phyloP scores from a whole-genome alignment of 2,329 filamentous ascomycete genomes.

The Exophiala mesophila region DNA sequence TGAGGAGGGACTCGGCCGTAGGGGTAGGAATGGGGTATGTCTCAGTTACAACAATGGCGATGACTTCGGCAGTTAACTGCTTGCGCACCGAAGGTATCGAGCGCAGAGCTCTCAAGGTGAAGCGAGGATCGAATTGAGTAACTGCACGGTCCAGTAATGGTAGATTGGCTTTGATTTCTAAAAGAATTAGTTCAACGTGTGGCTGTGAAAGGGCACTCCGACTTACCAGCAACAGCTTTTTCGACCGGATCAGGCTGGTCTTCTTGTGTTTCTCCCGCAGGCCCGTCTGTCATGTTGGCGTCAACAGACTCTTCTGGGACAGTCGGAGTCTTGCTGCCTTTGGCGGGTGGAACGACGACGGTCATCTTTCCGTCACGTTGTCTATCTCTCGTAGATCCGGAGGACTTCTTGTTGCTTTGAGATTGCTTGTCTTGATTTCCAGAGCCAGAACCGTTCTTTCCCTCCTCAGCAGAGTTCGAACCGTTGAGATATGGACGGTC shows the following conservation, averaged over 20 bases:
- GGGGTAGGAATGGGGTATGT: constrained; percentile 67
- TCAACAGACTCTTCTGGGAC: constrained; percentile 57
- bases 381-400: constrained; percentile 61
- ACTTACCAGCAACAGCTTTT: constrained; percentile 47
- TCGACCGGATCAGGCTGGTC: constrained; percentile 41
- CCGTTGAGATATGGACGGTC: constrained; percentile 65
- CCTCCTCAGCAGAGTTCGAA: constrained; percentile 65
- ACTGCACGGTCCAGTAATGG: constrained; percentile 87
- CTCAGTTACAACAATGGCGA: constrained; percentile 74
- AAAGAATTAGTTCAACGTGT: constrained; percentile 5
- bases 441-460: constrained; percentile 61
- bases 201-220: not conserved
- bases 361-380: constrained; percentile 75
- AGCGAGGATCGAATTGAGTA: constrained; percentile 86
- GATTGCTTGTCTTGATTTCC: constrained; percentile 63
- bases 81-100: constrained; percentile 96
- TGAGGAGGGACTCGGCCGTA: constrained; percentile 65
- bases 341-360: constrained; percentile 70
- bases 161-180: constrained; percentile 95
- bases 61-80: constrained; percentile 73
- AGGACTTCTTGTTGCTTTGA: constrained; percentile 46
- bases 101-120: constrained; percentile 86
- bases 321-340: constrained; percentile 56
- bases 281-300: constrained; percentile 68
- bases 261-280: constrained; percentile 38